Evolutionary conservation across 1,284 basidiomycete genomes (phyloP).

Genomic region (Austroboletus novae-zelandiae): DNA sequence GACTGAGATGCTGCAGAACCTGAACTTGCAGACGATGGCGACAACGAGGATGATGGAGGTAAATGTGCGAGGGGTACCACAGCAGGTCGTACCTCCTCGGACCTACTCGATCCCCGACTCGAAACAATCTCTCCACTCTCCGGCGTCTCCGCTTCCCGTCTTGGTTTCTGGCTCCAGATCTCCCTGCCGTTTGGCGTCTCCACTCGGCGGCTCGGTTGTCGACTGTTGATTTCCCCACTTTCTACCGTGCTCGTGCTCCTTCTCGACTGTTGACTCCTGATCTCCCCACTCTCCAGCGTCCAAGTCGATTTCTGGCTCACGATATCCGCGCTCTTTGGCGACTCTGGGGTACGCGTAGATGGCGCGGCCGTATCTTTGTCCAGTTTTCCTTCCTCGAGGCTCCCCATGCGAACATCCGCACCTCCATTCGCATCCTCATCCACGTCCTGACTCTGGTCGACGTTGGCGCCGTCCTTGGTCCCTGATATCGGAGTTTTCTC

Average conservation of each 20-base stretch:
- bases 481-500: neutral
- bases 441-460: neutral
- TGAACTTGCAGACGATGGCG: neutral
- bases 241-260: neutral
- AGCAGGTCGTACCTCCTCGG: neutral
- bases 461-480: neutral
- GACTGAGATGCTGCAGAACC: constrained; percentile 2
- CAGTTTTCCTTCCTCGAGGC: constrained; percentile 24
- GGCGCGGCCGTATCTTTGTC: neutral
- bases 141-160: too few species aligned
- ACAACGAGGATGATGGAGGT: neutral
- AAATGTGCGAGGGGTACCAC: neutral
- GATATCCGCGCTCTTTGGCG: neutral
- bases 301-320: neutral
- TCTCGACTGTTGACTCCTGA: neutral
- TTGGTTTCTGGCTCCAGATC: too few species aligned
- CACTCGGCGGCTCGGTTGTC: neutral
- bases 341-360: neutral
- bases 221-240: neutral
- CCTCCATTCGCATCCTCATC: neutral
- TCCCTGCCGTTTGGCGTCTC: neutral
- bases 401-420: constrained; percentile 3
- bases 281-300: neutral
- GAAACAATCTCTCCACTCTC: constrained; percentile 16
- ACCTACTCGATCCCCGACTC: constrained; percentile 1